Evolutionary conservation across 805 yeast species (phyloP).

Genomic region (Myxozyma sirexii): DNA sequence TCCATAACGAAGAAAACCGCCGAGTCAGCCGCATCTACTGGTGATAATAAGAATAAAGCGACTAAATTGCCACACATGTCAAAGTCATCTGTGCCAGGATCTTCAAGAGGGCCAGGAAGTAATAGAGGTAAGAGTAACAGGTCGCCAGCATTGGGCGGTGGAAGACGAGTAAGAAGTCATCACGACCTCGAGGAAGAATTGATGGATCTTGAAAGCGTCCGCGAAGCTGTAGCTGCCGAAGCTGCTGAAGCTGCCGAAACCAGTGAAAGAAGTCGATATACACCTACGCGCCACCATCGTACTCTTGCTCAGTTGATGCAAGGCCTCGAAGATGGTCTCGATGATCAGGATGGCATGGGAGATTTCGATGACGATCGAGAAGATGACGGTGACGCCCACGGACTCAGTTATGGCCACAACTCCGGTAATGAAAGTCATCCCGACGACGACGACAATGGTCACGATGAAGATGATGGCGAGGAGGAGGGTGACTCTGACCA

Average conservation of each 20-base stretch:
- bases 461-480: slow-evolving; percentile 36
- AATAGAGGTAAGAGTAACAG: background rate
- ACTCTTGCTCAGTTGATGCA: slow-evolving; percentile 12
- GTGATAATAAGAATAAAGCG: background rate
- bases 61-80: background rate
- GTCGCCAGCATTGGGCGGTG: slow-evolving; percentile 9
- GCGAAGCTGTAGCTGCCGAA: slow-evolving; percentile 19
- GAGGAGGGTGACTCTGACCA: slow-evolving; percentile 17
- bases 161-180: slow-evolving; percentile 22
- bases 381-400: slow-evolving; percentile 25
- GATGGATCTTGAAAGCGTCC: slow-evolving; percentile 22
- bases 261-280: background rate
- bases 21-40: background rate
- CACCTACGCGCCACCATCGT: slow-evolving; percentile 9
- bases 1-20: background rate
- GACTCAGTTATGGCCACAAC: slow-evolving; percentile 40
- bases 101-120: background rate
- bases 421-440: slow-evolving; percentile 36
- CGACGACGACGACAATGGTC: slow-evolving; percentile 23
- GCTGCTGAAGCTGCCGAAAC: slow-evolving; percentile 2
- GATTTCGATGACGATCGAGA: slow-evolving; percentile 25
- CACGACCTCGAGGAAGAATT: slow-evolving; percentile 27
- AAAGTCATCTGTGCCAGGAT: background rate
- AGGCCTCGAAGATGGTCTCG: slow-evolving; percentile 27
- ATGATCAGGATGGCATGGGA: slow-evolving; percentile 17